phyloP scores from a whole-genome alignment of 2,329 filamentous ascomycete genomes.

The Colletotrichum acutatum region DNA sequence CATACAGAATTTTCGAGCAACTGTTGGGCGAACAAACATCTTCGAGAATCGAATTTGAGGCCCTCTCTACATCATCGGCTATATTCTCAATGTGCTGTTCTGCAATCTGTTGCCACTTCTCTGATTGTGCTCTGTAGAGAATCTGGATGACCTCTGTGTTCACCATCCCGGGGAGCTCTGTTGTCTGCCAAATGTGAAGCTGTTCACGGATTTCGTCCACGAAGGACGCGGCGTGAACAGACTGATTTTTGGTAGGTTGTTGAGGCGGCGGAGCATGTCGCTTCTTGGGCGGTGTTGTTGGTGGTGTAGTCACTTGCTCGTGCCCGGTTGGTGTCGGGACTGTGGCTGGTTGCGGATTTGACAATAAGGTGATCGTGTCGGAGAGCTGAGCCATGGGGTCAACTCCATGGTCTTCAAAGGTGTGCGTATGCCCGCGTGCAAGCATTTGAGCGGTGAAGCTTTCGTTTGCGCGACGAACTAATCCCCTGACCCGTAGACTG shows the following conservation, averaged over 20 bases:
- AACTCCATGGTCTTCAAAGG: slow-evolving; percentile 40
- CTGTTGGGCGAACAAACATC: slow-evolving; percentile 31
- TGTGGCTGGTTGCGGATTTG: not conserved
- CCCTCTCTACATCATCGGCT: slow-evolving; percentile 28
- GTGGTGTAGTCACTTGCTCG: not conserved
- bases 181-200: slow-evolving; percentile 42
- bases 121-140: slow-evolving; percentile 45
- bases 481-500: slow-evolving; percentile 41
- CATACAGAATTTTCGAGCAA: slow-evolving; percentile 31
- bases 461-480: slow-evolving; percentile 37
- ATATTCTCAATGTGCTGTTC: slow-evolving; percentile 40
- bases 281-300: not conserved
- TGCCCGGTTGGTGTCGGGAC: not conserved
- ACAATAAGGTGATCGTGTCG: not conserved
- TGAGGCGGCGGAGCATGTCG: not conserved
- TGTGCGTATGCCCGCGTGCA: slow-evolving; percentile 39
- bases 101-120: slow-evolving; percentile 44
- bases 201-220: slow-evolving; percentile 40
- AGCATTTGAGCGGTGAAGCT: slow-evolving; percentile 44
- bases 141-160: slow-evolving; percentile 45
- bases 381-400: slow-evolving; percentile 34
- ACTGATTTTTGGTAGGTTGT: not conserved
- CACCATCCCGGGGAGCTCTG: slow-evolving; percentile 45
- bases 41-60: slow-evolving; percentile 36
- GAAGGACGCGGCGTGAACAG: slow-evolving; percentile 1